phyloP scores from a whole-genome alignment of 441 rosid genomes.

The Erysimum cheiri region DNA sequence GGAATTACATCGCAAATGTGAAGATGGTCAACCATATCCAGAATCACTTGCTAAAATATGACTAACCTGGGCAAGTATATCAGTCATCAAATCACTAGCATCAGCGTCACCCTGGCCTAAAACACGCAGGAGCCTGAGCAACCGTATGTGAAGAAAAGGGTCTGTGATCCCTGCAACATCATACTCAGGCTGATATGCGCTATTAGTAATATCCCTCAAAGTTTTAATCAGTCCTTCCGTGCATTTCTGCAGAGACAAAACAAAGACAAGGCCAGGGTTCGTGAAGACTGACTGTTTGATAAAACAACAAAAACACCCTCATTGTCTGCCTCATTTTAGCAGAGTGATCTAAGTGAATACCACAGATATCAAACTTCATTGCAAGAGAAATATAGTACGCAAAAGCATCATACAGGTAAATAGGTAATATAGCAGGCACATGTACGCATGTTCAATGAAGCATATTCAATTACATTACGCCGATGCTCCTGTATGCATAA shows the following conservation, averaged over 20 bases:
- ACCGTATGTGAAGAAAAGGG: conserved; percentile 96
- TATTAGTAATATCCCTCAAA: conserved; percentile 84
- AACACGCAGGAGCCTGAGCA: conserved; percentile 83
- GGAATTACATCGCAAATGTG: conserved; percentile 4
- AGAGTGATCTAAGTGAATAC: conserved; percentile 7
- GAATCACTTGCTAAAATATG: conserved; percentile 16
- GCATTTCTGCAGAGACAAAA: conserved; percentile 67
- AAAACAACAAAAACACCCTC: not conserved
- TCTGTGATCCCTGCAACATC: conserved; percentile 97
- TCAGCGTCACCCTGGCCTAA: conserved; percentile 97
- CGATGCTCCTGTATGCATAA: conserved; percentile 15
- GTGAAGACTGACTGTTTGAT: conserved; percentile 25
- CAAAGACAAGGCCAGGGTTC: conserved; percentile 17
- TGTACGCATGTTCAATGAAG: conserved; percentile 24
- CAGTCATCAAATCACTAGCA: conserved; percentile 97
- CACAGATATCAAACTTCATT: conserved; percentile 3
- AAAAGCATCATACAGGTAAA: conserved; percentile 29
- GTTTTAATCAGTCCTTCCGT: conserved; percentile 87
- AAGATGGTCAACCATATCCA: conserved; percentile 25
- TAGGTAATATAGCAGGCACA: conserved; percentile 22
- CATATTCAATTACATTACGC: not conserved
- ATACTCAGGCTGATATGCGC: conserved; percentile 97
- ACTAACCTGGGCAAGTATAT: conserved; percentile 96
- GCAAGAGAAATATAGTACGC: conserved; percentile 13
- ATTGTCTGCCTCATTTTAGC: conserved; percentile 1